Conservation (phyloP, 441 rosid species). For the Brassica hybrid region DNA sequence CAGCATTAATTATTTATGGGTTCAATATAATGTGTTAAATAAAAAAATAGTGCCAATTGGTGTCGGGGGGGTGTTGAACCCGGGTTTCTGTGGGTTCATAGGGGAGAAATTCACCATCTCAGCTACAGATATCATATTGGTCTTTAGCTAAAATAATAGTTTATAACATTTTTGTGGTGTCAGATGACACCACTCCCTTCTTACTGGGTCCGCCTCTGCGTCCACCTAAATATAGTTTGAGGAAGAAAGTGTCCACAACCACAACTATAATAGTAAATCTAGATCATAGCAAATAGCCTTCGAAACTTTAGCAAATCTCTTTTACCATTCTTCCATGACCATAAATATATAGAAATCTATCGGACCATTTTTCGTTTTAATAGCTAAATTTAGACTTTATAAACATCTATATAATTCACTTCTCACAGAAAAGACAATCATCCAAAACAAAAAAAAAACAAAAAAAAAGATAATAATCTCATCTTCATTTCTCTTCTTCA, state of each 20-base stretch:
- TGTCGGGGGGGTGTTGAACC: no score
- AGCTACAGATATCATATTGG: no score
- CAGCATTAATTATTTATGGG: no score
- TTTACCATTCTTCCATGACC: not conserved
- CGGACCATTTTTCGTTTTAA: not conserved
- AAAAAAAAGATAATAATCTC: not conserved
- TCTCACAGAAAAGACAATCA: not conserved
- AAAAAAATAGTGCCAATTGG: no score
- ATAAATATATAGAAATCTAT: not conserved
- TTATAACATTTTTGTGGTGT: no score
- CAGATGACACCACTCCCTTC: no score
- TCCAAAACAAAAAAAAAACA: not conserved
- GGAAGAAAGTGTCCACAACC: not conserved
- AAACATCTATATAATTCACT: not conserved
- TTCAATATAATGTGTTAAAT: no score
- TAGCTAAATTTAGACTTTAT: not conserved
- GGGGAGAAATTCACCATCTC: no score
- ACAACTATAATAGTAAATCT: not conserved
- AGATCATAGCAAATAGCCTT: constrained; percentile 1
- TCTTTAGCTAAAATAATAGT: no score
- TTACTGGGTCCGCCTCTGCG: no score
- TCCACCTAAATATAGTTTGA: not conserved
- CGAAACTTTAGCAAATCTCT: not conserved
- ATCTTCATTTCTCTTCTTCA: not conserved
- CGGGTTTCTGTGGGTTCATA: no score